Conservation (phyloP, 73 alveolate genomes). For the Uronychia binucleata region DNA sequence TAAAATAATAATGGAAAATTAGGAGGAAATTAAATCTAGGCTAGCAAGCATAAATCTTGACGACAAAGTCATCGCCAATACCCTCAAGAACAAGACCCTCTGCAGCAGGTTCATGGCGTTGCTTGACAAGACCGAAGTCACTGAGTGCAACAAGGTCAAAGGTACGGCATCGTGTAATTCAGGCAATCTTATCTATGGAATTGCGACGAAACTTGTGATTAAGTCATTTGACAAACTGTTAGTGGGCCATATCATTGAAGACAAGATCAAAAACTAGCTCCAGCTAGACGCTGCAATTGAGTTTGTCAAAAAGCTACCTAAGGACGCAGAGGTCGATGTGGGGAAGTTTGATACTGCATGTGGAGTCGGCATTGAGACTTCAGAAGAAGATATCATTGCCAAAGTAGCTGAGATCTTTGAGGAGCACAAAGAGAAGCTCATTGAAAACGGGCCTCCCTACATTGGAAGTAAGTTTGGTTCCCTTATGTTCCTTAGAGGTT, state of each 20-base stretch:
- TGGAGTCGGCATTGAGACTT: constrained; percentile 86
- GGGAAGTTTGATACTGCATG: constrained; percentile 75
- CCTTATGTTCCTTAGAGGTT: constrained; percentile 34
- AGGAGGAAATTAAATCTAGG: background rate
- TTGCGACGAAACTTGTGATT: constrained; percentile 45
- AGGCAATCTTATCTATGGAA: constrained; percentile 51
- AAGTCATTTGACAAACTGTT: constrained; percentile 39
- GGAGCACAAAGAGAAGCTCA: constrained; percentile 65
- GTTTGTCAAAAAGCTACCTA: constrained; percentile 67
- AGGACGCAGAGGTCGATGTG: constrained; percentile 72
- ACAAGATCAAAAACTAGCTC: constrained; percentile 72
- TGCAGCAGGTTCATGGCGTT: constrained; percentile 47
- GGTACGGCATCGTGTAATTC: background rate
- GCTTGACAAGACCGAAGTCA: constrained; percentile 38
- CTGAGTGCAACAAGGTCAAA: constrained; percentile 12
- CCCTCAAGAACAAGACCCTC: constrained; percentile 55
- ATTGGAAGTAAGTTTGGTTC: constrained; percentile 6
- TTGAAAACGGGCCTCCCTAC: constrained; percentile 72
- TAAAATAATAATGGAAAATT: background rate
- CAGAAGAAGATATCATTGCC: constrained; percentile 79
- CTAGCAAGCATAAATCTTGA: constrained; percentile 58
- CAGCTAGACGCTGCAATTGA: constrained; percentile 89
- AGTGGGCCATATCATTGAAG: constrained; percentile 66
- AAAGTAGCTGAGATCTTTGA: constrained; percentile 69
- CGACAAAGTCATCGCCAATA: constrained; percentile 62